Percentiles rank a stretch among this genome's conserved stretches.
Conservation (phyloP, 2,329 filamentous ascomycete species). For the Cryphonectria carpinicola region DNA sequence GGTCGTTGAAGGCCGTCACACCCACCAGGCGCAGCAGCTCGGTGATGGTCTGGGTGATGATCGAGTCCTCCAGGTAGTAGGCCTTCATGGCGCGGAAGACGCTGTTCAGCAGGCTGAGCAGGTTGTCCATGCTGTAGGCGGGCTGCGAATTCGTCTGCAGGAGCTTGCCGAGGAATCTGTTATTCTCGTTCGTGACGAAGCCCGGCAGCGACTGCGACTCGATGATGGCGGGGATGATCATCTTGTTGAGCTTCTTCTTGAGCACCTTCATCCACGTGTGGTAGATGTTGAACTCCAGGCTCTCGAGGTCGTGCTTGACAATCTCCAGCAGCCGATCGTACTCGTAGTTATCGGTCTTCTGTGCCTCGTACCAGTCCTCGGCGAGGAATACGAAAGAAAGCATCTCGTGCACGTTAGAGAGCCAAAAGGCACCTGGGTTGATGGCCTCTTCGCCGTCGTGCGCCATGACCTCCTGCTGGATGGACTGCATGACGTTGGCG, state of each 20-base stretch:
- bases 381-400: constrained; percentile 98
- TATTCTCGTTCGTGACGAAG: constrained; percentile 98
- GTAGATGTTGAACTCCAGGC: constrained; percentile 99
- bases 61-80: constrained; percentile 94
- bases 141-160: constrained; percentile 87
- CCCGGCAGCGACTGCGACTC: constrained; percentile 97
- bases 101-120: constrained; percentile 92
- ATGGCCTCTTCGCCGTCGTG: constrained; percentile 97
- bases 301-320: constrained; percentile 98
- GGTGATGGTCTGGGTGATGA: constrained; percentile 93
- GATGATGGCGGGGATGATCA: constrained; percentile 99
- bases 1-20: constrained; percentile 97
- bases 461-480: constrained; percentile 99
- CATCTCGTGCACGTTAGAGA: constrained; percentile 99
- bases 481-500: constrained; percentile 99
- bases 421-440: constrained; percentile 97
- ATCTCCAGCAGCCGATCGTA: constrained; percentile 97
- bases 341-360: constrained; percentile 99
- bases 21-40: constrained; percentile 92
- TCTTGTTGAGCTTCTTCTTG: constrained; percentile 99
- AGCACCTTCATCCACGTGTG: constrained; percentile 99
- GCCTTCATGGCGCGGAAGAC: constrained; percentile 99
- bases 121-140: constrained; percentile 99
- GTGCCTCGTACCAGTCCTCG: constrained; percentile 98
- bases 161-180: constrained; percentile 96